A percentile compares a stretch with the other conserved stretches of the same genome.
Evolutionary conservation across 2,329 filamentous ascomycete genomes (phyloP).

Genomic region (Eurotiales sp.): DNA sequence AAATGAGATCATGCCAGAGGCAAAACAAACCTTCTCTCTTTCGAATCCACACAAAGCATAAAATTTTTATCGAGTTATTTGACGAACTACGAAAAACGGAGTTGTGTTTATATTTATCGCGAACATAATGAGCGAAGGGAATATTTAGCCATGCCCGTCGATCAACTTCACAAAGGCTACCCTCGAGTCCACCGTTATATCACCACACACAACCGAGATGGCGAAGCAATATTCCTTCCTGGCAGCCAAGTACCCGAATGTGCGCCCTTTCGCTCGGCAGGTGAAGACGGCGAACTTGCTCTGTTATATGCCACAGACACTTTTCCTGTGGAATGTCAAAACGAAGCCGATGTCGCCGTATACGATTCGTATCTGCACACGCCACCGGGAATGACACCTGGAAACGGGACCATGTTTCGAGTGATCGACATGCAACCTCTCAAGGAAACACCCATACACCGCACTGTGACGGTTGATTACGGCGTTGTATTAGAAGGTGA

Average conservation of each 20-base stretch:
- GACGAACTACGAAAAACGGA: too few relatives aligned
- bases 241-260: conserved; percentile 31
- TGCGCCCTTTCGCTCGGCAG: conserved; percentile 26
- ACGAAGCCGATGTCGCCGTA: conserved; percentile 30
- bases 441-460: conserved; percentile 32
- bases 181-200: conserved; percentile 35
- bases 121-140: too few relatives aligned
- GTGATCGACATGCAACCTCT: conserved; percentile 33
- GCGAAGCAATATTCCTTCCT: conserved; percentile 35
- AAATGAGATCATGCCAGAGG: conserved; percentile 7
- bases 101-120: too few relatives aligned
- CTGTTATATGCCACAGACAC: conserved; percentile 28
- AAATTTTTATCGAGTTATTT: too few relatives aligned
- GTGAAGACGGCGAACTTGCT: conserved; percentile 29
- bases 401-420: conserved; percentile 30
- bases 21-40: too few relatives aligned
- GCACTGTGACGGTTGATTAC: conserved; percentile 36
- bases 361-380: conserved; percentile 33
- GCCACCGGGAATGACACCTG: conserved; percentile 30
- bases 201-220: conserved; percentile 35
- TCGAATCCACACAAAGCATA: too few relatives aligned
- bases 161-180: conserved; percentile 23
- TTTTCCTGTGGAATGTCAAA: conserved; percentile 24
- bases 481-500: conserved; percentile 36
- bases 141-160: not conserved